Evolutionary conservation across 768 basidiomycete species (phyloP), one percentile per base, ranked within the genome.

Genomic region (Macrolepiota fuliginosa): DNA sequence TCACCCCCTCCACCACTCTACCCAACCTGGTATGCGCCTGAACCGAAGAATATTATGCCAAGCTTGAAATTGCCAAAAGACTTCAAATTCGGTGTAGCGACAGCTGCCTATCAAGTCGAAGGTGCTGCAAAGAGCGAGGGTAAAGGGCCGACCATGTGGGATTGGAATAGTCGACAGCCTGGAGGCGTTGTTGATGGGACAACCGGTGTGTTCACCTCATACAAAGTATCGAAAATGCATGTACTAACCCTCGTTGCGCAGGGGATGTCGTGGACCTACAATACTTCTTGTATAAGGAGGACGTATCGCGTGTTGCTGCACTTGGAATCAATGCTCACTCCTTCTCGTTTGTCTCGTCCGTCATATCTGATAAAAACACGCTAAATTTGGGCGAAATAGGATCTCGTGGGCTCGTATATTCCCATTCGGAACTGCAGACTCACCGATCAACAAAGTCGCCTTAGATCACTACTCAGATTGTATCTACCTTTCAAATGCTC

Each of bases 221-320:
- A 24, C 10, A 19, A 10, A 12, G 29, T 15, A 49, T 9, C 10
- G 7, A 13, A 13, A 22, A 12, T 17, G 13, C 22, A 9, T 11
- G 22, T 13, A 10, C 25, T 17, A 27, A 49, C 24, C 22, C 13
- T 51, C 17, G 19, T 27, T n/a, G 10, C 47, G 24, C 29, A 82
- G 81, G 74, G 57, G 81, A 81, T 64, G 68, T 83, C 35, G 74
- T 80, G 6, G 81, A 81, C 65, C 67, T 83, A 17, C 79, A 82
- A 42, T 83, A 84, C 63, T 83, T 72, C 61, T 71, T 83, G 42
- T 84, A 83, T 69, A 84, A 84, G 64, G 78, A 80, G 68, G 82
- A 83, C 63, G 74, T 78, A 3, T 74, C 80, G 1, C 70, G 83
- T n/a, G 73, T 81, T 4, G 79, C 80, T 53, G 79, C 81, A 1